phyloP scores from a whole-genome alignment of 2,329 filamentous ascomycete species.

The Neofusicoccum laricinum region DNA sequence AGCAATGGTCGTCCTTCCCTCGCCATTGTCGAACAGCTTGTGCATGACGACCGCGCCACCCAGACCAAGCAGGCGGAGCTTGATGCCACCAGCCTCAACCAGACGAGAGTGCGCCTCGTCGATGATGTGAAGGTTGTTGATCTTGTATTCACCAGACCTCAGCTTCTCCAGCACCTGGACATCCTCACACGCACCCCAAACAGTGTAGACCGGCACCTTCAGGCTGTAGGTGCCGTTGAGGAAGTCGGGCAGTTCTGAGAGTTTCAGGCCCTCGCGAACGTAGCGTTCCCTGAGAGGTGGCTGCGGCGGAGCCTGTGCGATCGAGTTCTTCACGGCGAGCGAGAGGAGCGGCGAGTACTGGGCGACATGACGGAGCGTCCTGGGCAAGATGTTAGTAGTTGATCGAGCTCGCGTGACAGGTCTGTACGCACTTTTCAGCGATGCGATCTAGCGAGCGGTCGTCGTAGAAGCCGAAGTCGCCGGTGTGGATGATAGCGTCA shows the following conservation, averaged over 20 bases:
- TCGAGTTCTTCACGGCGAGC: slow-evolving; percentile 66
- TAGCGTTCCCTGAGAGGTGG: slow-evolving; percentile 79
- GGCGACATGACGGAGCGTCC: slow-evolving; percentile 95
- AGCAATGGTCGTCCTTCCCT: slow-evolving; percentile 95
- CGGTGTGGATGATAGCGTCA: slow-evolving; percentile 97
- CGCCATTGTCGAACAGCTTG: slow-evolving; percentile 98
- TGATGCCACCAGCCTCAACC: slow-evolving; percentile 90
- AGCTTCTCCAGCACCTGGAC: slow-evolving; percentile 97
- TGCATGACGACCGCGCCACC: slow-evolving; percentile 99
- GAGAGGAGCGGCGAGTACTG: slow-evolving; percentile 95
- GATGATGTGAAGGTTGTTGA: slow-evolving; percentile 95
- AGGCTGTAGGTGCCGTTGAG: slow-evolving; percentile 85
- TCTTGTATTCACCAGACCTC: slow-evolving; percentile 95
- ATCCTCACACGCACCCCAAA: slow-evolving; percentile 98
- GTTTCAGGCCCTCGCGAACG: slow-evolving; percentile 73
- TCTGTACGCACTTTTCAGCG: slow-evolving; percentile 79
- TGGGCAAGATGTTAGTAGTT: slow-evolving; percentile 36
- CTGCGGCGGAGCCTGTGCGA: slow-evolving; percentile 66
- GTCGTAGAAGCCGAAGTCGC: slow-evolving; percentile 99
- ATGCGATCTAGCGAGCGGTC: slow-evolving; percentile 93
- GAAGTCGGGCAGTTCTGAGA: slow-evolving; percentile 89
- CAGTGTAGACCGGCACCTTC: slow-evolving; percentile 95
- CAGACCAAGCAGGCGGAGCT: slow-evolving; percentile 87
- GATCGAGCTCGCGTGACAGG: slow-evolving; percentile 19
- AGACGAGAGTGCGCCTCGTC: slow-evolving; percentile 96